Base-by-base conservation (phyloP, 176 grass and related monocot genomes). In the Oryza longistaminata region DNA sequence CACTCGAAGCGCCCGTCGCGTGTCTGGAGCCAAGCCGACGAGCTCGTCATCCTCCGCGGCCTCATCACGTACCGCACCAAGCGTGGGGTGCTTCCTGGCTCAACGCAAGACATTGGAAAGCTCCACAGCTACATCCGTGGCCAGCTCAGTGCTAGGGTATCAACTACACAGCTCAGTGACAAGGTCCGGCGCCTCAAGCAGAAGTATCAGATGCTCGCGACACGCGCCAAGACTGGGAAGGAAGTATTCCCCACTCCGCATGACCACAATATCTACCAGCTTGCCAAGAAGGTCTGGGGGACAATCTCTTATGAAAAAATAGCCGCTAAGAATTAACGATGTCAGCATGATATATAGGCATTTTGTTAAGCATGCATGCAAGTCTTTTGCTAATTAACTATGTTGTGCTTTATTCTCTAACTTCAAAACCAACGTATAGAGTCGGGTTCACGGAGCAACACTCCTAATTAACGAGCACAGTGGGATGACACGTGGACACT, bases 161-260 rank as follows among this genome's bases (percentile, higher is more conserved):
- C 83, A 64, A 81, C 55, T 19, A 86, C 75, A 10, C 93, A 92
- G 86, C 76, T 95, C 15, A 83, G 75, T 12, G 86, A 92, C 13
- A 95, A 95, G 76, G 76, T 92, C n/a, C 75, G 90, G 8, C 77
- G 90, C 39, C 90, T 95, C 71, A 95, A 87, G 83, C 86, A 95
- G 74, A 92, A 90, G 39, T 95, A 79, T 81, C 33, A 75, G 25
- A 19, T 52, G 1, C 77, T 86, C 17, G 31, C 68, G 4, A 33
- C 73, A 9, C 88, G 88, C 13, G 68, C 42, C 17, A 92, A 81
- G 85, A 92, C 82, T 12, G 83, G 88, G 1, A 26, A 65, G 13
- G 85, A 77, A 11, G 81, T 81, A 0, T 72, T 90, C 16, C 68
- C 83, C 67, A 88, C 78, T 4, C 42, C 39, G 26, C 93, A 95